Evolutionary conservation across 1,139 yeast genomes (phyloP), one percentile per base, ranked within the genome.

Genomic region (Trichomonascaceae sp.): DNA sequence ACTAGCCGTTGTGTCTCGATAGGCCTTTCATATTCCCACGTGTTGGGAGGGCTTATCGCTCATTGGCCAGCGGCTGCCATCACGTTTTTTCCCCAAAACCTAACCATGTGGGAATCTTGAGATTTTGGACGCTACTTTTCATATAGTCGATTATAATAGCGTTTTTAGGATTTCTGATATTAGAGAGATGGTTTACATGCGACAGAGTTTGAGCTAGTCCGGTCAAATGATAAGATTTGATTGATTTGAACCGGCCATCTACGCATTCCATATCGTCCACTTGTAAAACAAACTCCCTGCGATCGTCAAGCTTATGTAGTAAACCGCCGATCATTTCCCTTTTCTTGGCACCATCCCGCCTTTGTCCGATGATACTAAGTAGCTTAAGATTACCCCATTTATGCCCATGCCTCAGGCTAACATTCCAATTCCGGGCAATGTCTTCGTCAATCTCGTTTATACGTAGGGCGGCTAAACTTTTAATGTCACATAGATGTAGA

Each of bases 401-500:
- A 8, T 39, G 19, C 7, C 50, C 50, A 30, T 39, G 22, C 15
- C 39, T n/a, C 27, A 48, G 13, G 19, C 45, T 22, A 30, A 32
- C 19, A 17, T 43, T 30, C 50, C 50, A 48, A 19, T 15, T 39
- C 12, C 17, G 39, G n/a, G 50, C 45, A 12, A 32, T 24, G 36
- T 30, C 38, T 39, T 43, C 45, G 45, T 48, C 50, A n/a, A 48
- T 20, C 15, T 27, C 20, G 15, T 30, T 27, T 9, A 46, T 32
- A 13, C 50, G 44, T 12, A 48, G 50, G n/a, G 50, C 50, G n/a
- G 50, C 45, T 13, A 48, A 32, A 17, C 39, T 30, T 6, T 18
- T 18, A 4, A 48, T 32, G 18, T 48, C 50, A 18, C 38, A 19
- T 15, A 48, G 20, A 4, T 22, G 38, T 7, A 41, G 15, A 7